Evolutionary conservation across 129 eudicot species (phyloP).

Genomic region (Flaveria robusta): DNA sequence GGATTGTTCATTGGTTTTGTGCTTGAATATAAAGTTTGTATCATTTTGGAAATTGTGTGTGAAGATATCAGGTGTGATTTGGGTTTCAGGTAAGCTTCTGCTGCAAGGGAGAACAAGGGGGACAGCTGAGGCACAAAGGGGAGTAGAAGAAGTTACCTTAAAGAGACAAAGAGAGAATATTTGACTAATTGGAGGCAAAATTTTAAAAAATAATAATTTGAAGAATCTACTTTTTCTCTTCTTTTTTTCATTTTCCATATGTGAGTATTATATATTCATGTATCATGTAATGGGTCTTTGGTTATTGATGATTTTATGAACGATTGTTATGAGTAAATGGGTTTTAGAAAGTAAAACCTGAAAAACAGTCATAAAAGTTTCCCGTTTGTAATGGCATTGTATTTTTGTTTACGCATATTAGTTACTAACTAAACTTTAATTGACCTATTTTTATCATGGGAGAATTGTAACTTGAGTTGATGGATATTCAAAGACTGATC

Average conservation of each 20-base stretch:
- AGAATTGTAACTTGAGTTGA: no score
- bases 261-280: background rate
- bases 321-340: background rate
- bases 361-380: no score
- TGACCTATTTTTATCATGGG: no score
- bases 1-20: background rate
- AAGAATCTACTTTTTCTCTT: background rate
- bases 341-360: no score
- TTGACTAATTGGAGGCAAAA: background rate
- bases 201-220: background rate
- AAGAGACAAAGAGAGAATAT: background rate
- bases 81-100: constrained; percentile 17
- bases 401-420: no score
- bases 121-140: background rate
- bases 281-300: background rate
- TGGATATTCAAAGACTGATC: no score
- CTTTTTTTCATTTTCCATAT: background rate
- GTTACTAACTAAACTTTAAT: no score
- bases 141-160: background rate
- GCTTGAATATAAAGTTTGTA: background rate
- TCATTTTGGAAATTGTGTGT: background rate
- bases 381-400: no score
- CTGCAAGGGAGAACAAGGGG: background rate
- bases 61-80: constrained; percentile 1
- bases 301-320: background rate